Base-by-base conservation (phyloP, 1,284 basidiomycete genomes). In the Schizophyllum commune region DNA sequence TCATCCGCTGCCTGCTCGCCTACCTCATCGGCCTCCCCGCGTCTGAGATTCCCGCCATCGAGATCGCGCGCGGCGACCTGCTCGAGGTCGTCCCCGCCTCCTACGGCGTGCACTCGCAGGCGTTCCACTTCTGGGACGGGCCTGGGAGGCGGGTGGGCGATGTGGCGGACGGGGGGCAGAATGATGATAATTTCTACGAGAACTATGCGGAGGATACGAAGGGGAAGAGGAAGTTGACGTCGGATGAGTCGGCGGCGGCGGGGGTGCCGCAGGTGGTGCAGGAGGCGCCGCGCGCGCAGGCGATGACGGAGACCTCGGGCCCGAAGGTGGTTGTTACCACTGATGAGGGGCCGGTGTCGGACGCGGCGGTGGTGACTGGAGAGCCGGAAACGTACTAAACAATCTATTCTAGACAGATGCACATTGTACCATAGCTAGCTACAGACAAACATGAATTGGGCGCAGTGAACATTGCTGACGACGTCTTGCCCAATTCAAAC, bases 11-110 rank as follows among this genome's bases (percentile, higher is more conserved):
- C 75, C 81, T 99, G 67, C 81, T 95, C 32, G 87, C 92, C 0
- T 95, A 94, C 73, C 85, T 95, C 64, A 94, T 97, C 66, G 96
- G 97, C 2, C 80, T 98, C 2, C 94, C 94, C n/a, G 94, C 96
- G 0, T 89, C 89, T 39, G 96, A 99, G 73, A 97, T 99, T 52
- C 97, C 96, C 0, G 93, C 92, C 1, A 96, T 99, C 61, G 95
- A 98, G 72, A 90, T 99, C 65, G 93, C 93, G 20, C 83, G 93
- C 19, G 94, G 94, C 0, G 94, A 96, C 71, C 76, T 96, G 11
- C 80, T 95, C 52, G 93, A 96, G 72, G 92, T 96, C 57, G 88
- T 92, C 0, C 94, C 94, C 0, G 91, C 93, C 0, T 91, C 87
- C 4, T 96, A 96, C 69, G 94, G 94, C 13, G 94, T 96, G 60